Conservation (phyloP, 768 basidiomycete genomes). For the Neoboletus magnificus region DNA sequence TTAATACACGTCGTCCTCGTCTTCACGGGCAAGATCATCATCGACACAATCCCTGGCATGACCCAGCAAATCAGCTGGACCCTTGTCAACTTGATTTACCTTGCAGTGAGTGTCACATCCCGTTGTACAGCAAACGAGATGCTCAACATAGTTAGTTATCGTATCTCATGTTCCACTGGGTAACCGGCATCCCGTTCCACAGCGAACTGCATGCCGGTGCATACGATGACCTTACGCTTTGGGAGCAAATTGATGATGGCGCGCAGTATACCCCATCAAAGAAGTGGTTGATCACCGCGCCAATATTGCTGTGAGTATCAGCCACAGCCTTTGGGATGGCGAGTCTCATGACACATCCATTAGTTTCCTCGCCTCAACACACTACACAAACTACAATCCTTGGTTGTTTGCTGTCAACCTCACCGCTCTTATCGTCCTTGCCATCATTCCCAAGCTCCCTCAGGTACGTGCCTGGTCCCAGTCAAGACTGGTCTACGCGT, state of each 20-base stretch:
- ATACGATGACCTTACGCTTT: slow-evolving; percentile 95
- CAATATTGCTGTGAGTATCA: slow-evolving; percentile 75
- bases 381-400: slow-evolving; percentile 96
- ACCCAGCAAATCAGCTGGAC: slow-evolving; percentile 96
- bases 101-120: slow-evolving; percentile 56
- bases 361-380: slow-evolving; percentile 95
- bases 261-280: slow-evolving; percentile 98
- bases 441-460: slow-evolving; percentile 94
- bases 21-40: slow-evolving; percentile 81
- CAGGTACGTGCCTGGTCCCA: slow-evolving; percentile 49
- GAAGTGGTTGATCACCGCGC: slow-evolving; percentile 92
- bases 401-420: slow-evolving; percentile 92
- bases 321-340: neutral
- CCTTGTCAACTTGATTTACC: slow-evolving; percentile 85
- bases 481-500: slow-evolving; percentile 7
- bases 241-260: slow-evolving; percentile 99
- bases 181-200: slow-evolving; percentile 95
- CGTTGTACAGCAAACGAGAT: neutral
- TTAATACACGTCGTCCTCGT: slow-evolving; percentile 95
- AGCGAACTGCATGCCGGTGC: slow-evolving; percentile 85
- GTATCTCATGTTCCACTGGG: slow-evolving; percentile 98
- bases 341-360: neutral
- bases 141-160: slow-evolving; percentile 57
- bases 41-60: slow-evolving; percentile 94
- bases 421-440: slow-evolving; percentile 67